phyloP scores from a whole-genome alignment of 176 grass and related monocot genomes.

The Phragmites australis region DNA sequence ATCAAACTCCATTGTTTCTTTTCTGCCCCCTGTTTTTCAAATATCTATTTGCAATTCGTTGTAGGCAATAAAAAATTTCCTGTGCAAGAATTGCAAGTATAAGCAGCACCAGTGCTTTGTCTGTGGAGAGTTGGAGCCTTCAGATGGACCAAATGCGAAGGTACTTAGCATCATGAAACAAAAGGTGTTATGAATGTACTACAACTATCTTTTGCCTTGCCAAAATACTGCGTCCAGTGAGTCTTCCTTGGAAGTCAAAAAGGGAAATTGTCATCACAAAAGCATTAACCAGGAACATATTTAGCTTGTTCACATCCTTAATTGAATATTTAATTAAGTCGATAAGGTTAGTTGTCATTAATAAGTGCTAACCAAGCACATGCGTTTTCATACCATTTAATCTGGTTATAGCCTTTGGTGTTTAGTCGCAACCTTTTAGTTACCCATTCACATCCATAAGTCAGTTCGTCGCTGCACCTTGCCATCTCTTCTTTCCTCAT shows the following conservation, averaged over 20 bases:
- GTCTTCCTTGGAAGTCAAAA: neutral
- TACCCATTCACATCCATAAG: neutral
- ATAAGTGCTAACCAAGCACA: neutral
- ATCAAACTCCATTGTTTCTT: conserved; percentile 21
- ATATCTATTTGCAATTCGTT: conserved; percentile 12
- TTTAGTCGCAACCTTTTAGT: neutral
- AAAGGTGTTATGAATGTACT: neutral
- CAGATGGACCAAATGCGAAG: conserved; percentile 63
- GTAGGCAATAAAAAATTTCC: conserved; percentile 65
- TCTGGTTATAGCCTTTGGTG: neutral
- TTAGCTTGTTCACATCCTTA: neutral
- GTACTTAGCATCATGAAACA: conserved; percentile 37
- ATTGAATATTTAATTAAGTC: neutral
- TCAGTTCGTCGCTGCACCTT: no score
- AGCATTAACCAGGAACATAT: neutral
- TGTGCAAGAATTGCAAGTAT: conserved; percentile 75
- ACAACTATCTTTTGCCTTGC: neutral
- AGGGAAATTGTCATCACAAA: neutral
- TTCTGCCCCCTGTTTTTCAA: neutral
- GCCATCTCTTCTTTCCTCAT: no score
- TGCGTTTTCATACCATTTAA: neutral
- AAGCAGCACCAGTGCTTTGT: conserved; percentile 77
- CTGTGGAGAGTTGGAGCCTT: conserved; percentile 60
- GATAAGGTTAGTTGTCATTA: neutral
- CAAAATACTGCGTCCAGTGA: neutral